Conservation (phyloP, 192 early-diverging fungal genomes). For the Podochytrium sp. region DNA sequence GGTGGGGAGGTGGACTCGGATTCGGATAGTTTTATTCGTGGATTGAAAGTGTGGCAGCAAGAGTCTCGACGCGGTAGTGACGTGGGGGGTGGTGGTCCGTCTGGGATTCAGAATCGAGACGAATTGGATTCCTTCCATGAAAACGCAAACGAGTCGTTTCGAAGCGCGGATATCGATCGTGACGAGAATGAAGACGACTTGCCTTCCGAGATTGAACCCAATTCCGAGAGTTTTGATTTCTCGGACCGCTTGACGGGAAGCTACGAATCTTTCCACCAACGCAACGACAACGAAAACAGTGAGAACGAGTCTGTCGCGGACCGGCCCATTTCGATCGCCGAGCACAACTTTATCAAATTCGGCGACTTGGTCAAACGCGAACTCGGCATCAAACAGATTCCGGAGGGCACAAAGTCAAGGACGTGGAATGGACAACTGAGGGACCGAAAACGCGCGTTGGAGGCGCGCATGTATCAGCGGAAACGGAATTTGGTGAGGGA, state of each 20-base stretch:
- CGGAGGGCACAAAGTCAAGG: neutral
- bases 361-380: neutral
- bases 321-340: neutral
- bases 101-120: neutral
- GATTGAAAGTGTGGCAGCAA: too few relatives aligned
- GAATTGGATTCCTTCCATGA: neutral
- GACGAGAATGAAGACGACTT: neutral
- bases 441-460: conserved; percentile 11
- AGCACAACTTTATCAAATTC: conserved; percentile 2
- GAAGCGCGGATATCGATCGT: neutral
- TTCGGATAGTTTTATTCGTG: too few relatives aligned
- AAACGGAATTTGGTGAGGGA: conserved; percentile 8
- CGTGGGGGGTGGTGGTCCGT: too few relatives aligned
- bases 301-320: neutral
- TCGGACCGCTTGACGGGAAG: too few relatives aligned
- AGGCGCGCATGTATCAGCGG: neutral
- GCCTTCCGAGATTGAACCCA: neutral
- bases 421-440: conserved; percentile 3
- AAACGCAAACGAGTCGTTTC: neutral
- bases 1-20: too few relatives aligned
- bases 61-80: too few relatives aligned
- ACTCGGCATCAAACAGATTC: neutral
- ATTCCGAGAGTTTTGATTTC: neutral
- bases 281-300: conserved; percentile 1
- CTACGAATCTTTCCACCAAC: too few relatives aligned